Evolutionary conservation across 768 basidiomycete species (phyloP).

Genomic region (Psilocybe azurescens): DNA sequence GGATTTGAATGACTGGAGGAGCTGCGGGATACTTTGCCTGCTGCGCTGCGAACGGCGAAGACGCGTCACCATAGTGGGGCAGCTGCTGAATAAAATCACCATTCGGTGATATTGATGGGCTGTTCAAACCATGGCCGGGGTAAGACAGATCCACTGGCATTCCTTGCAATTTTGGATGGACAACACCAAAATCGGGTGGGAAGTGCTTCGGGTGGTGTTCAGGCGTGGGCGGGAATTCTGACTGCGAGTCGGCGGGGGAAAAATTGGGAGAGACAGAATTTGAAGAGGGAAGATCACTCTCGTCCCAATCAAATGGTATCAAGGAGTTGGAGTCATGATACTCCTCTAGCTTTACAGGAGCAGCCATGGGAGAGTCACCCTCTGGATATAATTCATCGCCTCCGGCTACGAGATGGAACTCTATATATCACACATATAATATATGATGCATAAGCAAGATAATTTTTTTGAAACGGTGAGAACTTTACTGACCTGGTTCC

Average conservation of each 20-base stretch:
- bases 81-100: constrained; percentile 32
- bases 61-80: constrained; percentile 27
- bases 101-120: constrained; percentile 37
- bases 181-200: constrained; percentile 31
- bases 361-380: constrained; percentile 46
- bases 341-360: constrained; percentile 62
- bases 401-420: constrained; percentile 80
- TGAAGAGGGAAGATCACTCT: constrained; percentile 40
- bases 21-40: constrained; percentile 23
- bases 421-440: constrained; percentile 36
- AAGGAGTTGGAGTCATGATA: constrained; percentile 45
- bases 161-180: constrained; percentile 24
- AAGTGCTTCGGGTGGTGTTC: constrained; percentile 38
- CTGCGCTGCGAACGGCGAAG: constrained; percentile 20
- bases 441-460: constrained; percentile 19
- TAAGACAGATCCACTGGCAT: constrained; percentile 23
- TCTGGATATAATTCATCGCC: constrained; percentile 74
- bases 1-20: constrained; percentile 16
- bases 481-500: constrained; percentile 58
- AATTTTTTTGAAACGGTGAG: not conserved
- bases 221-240: constrained; percentile 53
- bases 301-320: constrained; percentile 52
- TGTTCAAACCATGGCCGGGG: constrained; percentile 22
- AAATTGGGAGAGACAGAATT: constrained; percentile 50
- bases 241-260: constrained; percentile 48